Conservation (phyloP, 768 basidiomycete genomes). For the Tricholoma matsutake region DNA sequence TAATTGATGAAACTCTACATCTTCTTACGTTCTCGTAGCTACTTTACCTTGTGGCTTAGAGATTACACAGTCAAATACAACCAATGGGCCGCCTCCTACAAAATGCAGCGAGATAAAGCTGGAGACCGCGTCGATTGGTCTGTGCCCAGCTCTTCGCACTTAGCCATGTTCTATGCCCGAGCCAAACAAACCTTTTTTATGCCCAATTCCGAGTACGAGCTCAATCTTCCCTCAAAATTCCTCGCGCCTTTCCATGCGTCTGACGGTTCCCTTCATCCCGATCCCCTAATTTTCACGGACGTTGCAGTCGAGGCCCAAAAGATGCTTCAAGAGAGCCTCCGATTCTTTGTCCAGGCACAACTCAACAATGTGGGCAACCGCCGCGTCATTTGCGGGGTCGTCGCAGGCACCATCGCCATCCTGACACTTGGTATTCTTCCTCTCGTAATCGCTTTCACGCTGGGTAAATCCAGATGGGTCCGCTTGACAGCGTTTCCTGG, state of each 20-base stretch:
- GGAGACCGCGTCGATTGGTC: slow-evolving; percentile 35
- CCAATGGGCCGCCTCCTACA: slow-evolving; percentile 40
- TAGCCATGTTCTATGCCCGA: slow-evolving; percentile 74
- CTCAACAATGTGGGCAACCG: slow-evolving; percentile 70
- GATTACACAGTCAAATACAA: slow-evolving; percentile 58
- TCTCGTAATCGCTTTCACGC: slow-evolving; percentile 44
- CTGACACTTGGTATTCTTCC: slow-evolving; percentile 48
- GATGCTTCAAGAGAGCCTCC: slow-evolving; percentile 62
- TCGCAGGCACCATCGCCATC: slow-evolving; percentile 53
- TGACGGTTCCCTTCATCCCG: slow-evolving; percentile 50
- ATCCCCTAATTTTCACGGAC: slow-evolving; percentile 60
- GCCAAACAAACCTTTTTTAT: slow-evolving; percentile 82
- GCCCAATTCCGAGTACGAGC: slow-evolving; percentile 67
- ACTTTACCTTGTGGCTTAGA: slow-evolving; percentile 79
- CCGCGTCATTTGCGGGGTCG: slow-evolving; percentile 66
- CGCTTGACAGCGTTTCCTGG: slow-evolving; percentile 63
- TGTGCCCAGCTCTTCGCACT: slow-evolving; percentile 44
- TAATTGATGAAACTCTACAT: slow-evolving; percentile 3
- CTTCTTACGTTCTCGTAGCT: slow-evolving; percentile 35
- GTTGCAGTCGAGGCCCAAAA: slow-evolving; percentile 54
- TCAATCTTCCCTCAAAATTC: slow-evolving; percentile 63
- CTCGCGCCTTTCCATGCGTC: slow-evolving; percentile 56
- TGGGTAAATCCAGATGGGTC: slow-evolving; percentile 49
- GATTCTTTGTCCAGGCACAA: slow-evolving; percentile 65
- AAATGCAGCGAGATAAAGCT: slow-evolving; percentile 29